These are phyloP conservation scores for Vicia sativa DNA, from an alignment of 306 rosid species.

Conservation along the genomic window DNA sequence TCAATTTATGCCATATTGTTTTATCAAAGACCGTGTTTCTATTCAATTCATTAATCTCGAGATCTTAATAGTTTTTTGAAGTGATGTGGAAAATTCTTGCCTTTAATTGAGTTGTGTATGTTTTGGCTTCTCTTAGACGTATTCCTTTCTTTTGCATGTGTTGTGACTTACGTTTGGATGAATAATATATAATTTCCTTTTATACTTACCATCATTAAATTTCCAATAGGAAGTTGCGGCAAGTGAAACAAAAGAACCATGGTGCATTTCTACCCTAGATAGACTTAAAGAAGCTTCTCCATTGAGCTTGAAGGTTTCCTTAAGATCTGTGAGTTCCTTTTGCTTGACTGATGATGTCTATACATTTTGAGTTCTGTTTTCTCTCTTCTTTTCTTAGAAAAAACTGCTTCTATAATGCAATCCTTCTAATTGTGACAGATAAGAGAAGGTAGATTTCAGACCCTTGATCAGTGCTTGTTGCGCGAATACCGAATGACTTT, in stretches of 20 bases:
- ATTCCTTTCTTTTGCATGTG: not conserved
- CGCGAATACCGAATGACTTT: constrained; percentile 87
- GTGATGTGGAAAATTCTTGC: not conserved
- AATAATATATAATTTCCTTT: not conserved
- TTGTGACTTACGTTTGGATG: constrained; percentile 10
- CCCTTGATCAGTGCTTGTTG: constrained; percentile 80
- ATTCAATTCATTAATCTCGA: no score
- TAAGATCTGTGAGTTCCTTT: constrained; percentile 78
- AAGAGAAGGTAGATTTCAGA: constrained; percentile 82
- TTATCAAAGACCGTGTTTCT: no score
- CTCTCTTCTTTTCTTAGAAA: constrained; percentile 9
- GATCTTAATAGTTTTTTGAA: no score
- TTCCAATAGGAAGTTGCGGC: constrained; percentile 65
- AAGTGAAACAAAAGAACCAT: constrained; percentile 65
- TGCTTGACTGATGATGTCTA: constrained; percentile 9
- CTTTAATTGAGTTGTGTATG: not conserved
- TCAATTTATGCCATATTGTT: no score
- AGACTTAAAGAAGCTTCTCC: constrained; percentile 90
- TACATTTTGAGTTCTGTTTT: constrained; percentile 10
- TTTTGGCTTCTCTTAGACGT: constrained; percentile 24
- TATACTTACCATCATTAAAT: constrained; percentile 21
- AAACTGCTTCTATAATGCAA: not conserved
- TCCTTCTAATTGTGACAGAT: constrained; percentile 52
- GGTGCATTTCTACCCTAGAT: constrained; percentile 69
- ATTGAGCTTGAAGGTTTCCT: constrained; percentile 83